Evolutionary conservation across 495 filamentous ascomycete genomes (phyloP), one percentile per base, ranked within the genome.

Genomic region (Xanthoparmelia taractica): DNA sequence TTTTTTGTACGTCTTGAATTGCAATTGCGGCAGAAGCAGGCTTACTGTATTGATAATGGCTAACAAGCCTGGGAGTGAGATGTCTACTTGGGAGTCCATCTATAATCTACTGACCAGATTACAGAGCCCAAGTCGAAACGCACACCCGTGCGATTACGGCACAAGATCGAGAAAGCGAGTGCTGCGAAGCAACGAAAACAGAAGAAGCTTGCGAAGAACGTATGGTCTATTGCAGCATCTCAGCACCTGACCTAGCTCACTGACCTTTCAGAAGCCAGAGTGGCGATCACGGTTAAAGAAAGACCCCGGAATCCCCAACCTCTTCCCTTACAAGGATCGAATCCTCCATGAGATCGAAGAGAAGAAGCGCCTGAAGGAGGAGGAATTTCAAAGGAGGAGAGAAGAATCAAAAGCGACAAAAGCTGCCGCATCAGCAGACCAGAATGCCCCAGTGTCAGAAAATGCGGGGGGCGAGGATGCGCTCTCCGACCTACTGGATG

Each of bases 321-420:
- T 96, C 33, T 98, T 96, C 77, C 94, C 94, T 17, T 96, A 92
- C 82, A 98, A 98, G 77, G 95, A 97, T 70, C 90, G 88, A 78
- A 82, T 98, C 25, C 81, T 98, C 50, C 84, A 90, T 34, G 90
- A 98, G 73, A 96, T 98, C 68, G 95, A 98, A 77, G 90, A 96
- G 73, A 85, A 82, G 63, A 87, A 85, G 75, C 79, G 86, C 38
- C 70, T 82, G 72, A 97, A 92, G 77, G 83, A 82, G 59, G 94
- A 96, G 73, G 91, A 96, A 67, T 80, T 80, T 67, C 77, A 80
- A 67, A 82, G 82, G 61, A 82, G 82, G 57, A 80, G 83, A 57
- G 89, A 96, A 68, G 78, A 89, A 67, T 84, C 87, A 56, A 93
- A 86, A 71, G 80, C 80, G 29, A 81, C 82, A 60, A 85, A 78